Conservation (phyloP, 371 early-diverging fungal species). For the Syncephalis fuscata region DNA sequence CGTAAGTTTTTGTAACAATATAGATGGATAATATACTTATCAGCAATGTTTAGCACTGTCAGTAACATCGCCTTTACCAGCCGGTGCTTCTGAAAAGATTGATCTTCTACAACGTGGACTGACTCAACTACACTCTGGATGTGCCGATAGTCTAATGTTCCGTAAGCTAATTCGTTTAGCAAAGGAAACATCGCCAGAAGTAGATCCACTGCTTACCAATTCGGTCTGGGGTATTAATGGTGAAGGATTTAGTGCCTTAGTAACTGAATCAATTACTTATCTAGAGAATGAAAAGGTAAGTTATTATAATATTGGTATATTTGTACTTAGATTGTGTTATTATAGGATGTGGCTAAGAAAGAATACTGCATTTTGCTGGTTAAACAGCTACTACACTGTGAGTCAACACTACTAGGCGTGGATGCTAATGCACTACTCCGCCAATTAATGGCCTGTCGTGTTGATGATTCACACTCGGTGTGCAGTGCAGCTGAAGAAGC, state of each 20-base stretch:
- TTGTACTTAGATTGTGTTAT: neutral
- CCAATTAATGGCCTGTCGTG: neutral
- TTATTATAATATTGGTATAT: neutral
- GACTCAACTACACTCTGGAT: neutral
- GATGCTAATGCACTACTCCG: neutral
- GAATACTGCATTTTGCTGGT: conserved; percentile 3
- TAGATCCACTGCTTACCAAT: neutral
- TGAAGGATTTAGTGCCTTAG: conserved; percentile 5
- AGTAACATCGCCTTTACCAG: too few species aligned
- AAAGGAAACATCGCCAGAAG: conserved; percentile 3
- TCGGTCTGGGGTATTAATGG: conserved; percentile 7
- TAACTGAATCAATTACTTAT: conserved; percentile 4
- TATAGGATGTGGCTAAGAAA: conserved; percentile 1
- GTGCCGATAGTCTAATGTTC: conserved; percentile 2
- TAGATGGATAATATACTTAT: too few species aligned
- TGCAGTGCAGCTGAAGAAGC: neutral
- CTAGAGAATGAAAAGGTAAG: conserved; percentile 4
- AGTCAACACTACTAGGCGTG: neutral
- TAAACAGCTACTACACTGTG: conserved; percentile 4
- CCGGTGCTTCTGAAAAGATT: too few species aligned
- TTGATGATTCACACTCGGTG: neutral
- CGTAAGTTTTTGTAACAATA: too few species aligned
- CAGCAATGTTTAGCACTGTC: too few species aligned
- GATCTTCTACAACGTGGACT: neutral
- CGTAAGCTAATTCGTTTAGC: conserved; percentile 4